Percentiles rank a stretch among this genome's conserved stretches.
phyloP scores from a whole-genome alignment of 2,329 filamentous ascomycete genomes.

The Penicillium vulpinum region DNA sequence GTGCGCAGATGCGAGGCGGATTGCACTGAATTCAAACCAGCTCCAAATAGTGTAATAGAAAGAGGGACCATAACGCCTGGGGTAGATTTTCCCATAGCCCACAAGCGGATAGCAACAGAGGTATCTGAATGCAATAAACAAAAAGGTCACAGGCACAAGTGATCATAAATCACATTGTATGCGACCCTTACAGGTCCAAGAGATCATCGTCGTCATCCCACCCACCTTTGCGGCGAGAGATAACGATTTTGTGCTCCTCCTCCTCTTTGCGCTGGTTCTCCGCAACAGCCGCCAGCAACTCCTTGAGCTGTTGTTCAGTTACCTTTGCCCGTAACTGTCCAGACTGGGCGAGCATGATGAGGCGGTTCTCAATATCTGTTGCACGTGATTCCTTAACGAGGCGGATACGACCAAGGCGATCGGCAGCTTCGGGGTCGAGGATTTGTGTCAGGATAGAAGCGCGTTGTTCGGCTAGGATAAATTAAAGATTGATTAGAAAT shows the following conservation, averaged over 20 bases:
- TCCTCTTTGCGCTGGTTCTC: constrained; percentile 63
- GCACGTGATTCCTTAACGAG: constrained; percentile 93
- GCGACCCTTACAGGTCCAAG: constrained; percentile 39
- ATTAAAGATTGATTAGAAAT: constrained; percentile 6
- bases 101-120: not conserved
- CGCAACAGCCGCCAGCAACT: constrained; percentile 79
- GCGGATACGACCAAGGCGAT: constrained; percentile 89
- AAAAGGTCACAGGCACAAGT: not conserved
- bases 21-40: not conserved
- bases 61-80: constrained; percentile 16
- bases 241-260: constrained; percentile 79
- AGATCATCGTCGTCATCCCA: constrained; percentile 72
- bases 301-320: constrained; percentile 89
- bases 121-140: constrained; percentile 5
- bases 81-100: constrained; percentile 9
- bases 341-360: constrained; percentile 85
- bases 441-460: constrained; percentile 77
- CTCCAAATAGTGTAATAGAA: constrained; percentile 9
- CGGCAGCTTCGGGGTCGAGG: constrained; percentile 88
- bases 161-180: not conserved
- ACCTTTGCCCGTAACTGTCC: constrained; percentile 87
- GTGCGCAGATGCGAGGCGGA: constrained; percentile 3
- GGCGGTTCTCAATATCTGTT: constrained; percentile 83
- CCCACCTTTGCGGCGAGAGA: constrained; percentile 76
- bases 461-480: constrained; percentile 33